These are phyloP conservation scores for Dittrichia graveolens DNA, from an alignment of 129 eudicot species.

Conservation along the genomic window DNA sequence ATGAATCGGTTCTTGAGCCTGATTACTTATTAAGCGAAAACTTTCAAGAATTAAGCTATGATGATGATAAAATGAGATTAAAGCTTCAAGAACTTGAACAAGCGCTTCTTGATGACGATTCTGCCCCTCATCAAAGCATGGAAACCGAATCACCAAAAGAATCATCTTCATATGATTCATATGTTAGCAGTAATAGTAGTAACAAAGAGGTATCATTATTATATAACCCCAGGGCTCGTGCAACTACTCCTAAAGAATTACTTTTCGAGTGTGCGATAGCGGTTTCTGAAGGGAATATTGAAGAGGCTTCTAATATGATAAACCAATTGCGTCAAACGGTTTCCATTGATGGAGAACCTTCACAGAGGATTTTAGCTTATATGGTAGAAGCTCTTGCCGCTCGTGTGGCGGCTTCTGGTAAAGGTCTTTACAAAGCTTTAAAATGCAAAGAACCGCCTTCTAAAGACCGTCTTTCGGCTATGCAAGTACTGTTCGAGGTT, in stretches of 20 bases:
- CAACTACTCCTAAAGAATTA: conserved; percentile 54
- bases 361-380: conserved; percentile 84
- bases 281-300: conserved; percentile 62
- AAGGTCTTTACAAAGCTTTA: conserved; percentile 78
- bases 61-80: conserved; percentile 59
- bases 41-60: conserved; percentile 57
- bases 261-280: conserved; percentile 78
- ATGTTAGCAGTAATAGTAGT: conserved; percentile 56
- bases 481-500: conserved; percentile 93
- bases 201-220: conserved; percentile 39
- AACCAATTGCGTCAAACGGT: conserved; percentile 65
- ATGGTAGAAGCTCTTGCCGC: conserved; percentile 99
- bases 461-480: conserved; percentile 76
- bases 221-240: conserved; percentile 18
- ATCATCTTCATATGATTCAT: conserved; percentile 66
- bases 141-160: conserved; percentile 74
- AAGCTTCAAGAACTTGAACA: conserved; percentile 90
- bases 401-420: conserved; percentile 81
- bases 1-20: conserved; percentile 40
- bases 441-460: conserved; percentile 93
- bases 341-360: conserved; percentile 90
- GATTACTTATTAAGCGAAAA: conserved; percentile 45
- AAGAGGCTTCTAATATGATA: conserved; percentile 62
- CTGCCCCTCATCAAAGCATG: conserved; percentile 45
- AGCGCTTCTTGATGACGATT: conserved; percentile 65